Conservation (phyloP, 2,329 filamentous ascomycete genomes). For the Stemphylium vesicarium region DNA sequence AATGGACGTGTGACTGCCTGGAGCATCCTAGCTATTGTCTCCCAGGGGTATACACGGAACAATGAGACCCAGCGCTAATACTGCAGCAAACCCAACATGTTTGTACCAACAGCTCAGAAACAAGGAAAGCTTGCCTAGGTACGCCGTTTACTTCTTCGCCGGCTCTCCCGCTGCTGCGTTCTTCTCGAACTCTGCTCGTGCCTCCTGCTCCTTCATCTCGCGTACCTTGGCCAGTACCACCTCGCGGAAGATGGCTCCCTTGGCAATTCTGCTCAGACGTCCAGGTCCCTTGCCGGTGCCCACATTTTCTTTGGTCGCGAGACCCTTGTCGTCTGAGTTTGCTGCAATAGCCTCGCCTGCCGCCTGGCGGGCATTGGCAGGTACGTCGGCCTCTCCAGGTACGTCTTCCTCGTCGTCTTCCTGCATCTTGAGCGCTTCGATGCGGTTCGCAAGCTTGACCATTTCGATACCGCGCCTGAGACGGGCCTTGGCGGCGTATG, state of each 20-base stretch:
- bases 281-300: slow-evolving; percentile 51
- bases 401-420: slow-evolving; percentile 83
- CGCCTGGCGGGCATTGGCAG: slow-evolving; percentile 66
- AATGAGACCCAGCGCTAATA: slow-evolving; percentile 29
- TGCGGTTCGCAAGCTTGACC: slow-evolving; percentile 93
- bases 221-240: slow-evolving; percentile 92
- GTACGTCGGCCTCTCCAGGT: slow-evolving; percentile 64
- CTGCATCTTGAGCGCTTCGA: slow-evolving; percentile 91
- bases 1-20: slow-evolving; percentile 19
- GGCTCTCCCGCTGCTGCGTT: slow-evolving; percentile 51
- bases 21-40: slow-evolving; percentile 24
- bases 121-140: neutral
- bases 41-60: slow-evolving; percentile 39
- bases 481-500: slow-evolving; percentile 88
- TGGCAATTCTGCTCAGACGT: slow-evolving; percentile 64
- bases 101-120: slow-evolving; percentile 16
- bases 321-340: slow-evolving; percentile 36
- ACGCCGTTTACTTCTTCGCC: slow-evolving; percentile 31
- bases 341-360: slow-evolving; percentile 54
- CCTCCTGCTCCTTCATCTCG: slow-evolving; percentile 87
- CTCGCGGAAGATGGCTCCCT: slow-evolving; percentile 85
- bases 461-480: slow-evolving; percentile 94
- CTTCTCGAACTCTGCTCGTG: slow-evolving; percentile 71
- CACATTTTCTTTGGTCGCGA: slow-evolving; percentile 37
- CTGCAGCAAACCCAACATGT: slow-evolving; percentile 29